Conservation (phyloP, 2,329 filamentous ascomycete genomes). For the Penicillium sp. region DNA sequence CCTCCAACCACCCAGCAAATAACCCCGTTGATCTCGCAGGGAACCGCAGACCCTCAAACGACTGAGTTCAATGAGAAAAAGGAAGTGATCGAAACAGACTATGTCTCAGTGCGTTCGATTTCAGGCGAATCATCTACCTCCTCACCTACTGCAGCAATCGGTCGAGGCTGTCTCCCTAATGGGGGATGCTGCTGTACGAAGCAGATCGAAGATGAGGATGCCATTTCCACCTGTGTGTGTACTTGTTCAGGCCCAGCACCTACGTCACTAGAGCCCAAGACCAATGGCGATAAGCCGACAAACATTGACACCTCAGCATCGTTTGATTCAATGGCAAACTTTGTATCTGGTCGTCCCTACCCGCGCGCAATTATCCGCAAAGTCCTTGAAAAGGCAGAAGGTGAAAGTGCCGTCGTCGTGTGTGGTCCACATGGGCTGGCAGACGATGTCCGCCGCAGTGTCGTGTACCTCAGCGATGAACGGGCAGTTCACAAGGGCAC, state of each 20-base stretch:
- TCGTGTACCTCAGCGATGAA: constrained; percentile 60
- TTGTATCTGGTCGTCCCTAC: constrained; percentile 54
- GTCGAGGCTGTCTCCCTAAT: constrained; percentile 25
- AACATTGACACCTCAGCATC: neutral
- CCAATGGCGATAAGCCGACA: constrained; percentile 5
- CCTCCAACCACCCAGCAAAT: constrained; percentile 15
- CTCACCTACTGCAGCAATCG: neutral
- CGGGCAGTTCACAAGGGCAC: constrained; percentile 66
- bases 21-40: neutral
- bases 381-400: constrained; percentile 57
- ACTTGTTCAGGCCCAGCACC: constrained; percentile 34
- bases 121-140: constrained; percentile 10
- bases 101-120: constrained; percentile 22
- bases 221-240: constrained; percentile 34
- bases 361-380: constrained; percentile 53
- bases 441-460: constrained; percentile 54
- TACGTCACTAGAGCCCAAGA: constrained; percentile 6
- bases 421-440: constrained; percentile 59
- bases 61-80: constrained; percentile 10
- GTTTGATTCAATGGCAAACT: neutral
- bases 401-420: constrained; percentile 62
- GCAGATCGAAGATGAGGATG: constrained; percentile 48
- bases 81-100: constrained; percentile 16
- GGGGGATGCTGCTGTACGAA: constrained; percentile 51
- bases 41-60: neutral